A percentile compares a stretch with the other conserved stretches of the same genome.
Evolutionary conservation across 2,329 filamentous ascomycete genomes (phyloP).

Genomic region (Cladosporium austrohemisphaericum): DNA sequence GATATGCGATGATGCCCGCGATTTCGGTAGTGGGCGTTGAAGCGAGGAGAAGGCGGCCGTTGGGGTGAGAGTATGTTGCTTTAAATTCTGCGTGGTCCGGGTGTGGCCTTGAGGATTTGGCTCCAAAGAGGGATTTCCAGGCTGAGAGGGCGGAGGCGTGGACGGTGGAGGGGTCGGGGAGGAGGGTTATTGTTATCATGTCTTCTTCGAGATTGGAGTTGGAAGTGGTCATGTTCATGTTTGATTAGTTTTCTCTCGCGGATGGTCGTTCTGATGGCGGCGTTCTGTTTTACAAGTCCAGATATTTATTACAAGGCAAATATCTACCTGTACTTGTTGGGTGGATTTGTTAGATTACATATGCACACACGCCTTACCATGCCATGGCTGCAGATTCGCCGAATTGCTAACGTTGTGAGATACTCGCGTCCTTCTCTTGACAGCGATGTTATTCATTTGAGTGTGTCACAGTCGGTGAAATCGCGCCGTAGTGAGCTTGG

Average conservation of each 20-base stretch:
- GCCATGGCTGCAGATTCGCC: neutral
- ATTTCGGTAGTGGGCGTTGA: neutral
- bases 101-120: conserved; percentile 1
- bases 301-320: too few relatives aligned
- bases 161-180: conserved; percentile 2
- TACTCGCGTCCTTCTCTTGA: neutral
- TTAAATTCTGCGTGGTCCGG: conserved; percentile 2
- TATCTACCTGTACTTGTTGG: too few relatives aligned
- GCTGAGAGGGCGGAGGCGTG: conserved; percentile 1
- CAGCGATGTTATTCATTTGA: neutral
- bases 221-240: too few relatives aligned
- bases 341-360: neutral
- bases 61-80: conserved; percentile 6
- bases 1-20: conserved; percentile 6
- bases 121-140: conserved; percentile 9
- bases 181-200: neutral
- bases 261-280: neutral
- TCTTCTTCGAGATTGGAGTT: too few relatives aligned
- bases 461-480: conserved; percentile 2
- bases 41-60: conserved; percentile 9
- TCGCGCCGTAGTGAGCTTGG: conserved; percentile 1
- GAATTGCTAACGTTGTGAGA: neutral
- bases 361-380: too few relatives aligned
- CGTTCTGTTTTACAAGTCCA: too few relatives aligned
- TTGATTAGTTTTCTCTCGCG: too few relatives aligned